Conservation (phyloP, 169 alveolate genomes). For the Plasmodium relictum region DNA sequence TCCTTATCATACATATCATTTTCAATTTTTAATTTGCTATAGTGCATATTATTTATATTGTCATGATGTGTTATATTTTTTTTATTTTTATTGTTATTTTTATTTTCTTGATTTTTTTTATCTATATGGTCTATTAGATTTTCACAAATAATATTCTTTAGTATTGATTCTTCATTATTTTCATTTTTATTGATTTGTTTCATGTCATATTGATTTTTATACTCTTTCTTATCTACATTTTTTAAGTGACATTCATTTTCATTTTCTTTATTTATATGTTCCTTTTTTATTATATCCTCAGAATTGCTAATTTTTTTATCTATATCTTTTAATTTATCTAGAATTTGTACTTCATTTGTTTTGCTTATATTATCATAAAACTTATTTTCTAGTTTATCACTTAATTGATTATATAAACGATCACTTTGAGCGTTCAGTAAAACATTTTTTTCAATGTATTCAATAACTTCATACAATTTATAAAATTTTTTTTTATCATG, state of each 20-base stretch:
- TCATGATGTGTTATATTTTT: not conserved
- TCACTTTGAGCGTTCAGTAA: slow-evolving; percentile 11
- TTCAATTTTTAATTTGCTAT: not conserved
- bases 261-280: not conserved
- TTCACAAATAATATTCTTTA: not conserved
- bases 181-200: too few relatives aligned
- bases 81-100: not conserved
- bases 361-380: not conserved
- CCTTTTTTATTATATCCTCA: not conserved
- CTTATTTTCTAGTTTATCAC: not conserved
- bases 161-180: too few relatives aligned
- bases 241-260: not conserved
- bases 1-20: not conserved
- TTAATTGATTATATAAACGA: slow-evolving; percentile 1
- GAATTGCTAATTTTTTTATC: not conserved
- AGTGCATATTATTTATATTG: not conserved
- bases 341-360: not conserved
- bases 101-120: not conserved
- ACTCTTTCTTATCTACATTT: not conserved
- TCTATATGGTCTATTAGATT: not conserved
- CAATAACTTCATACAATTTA: slow-evolving; percentile 58
- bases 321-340: not conserved
- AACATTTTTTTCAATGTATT: slow-evolving; percentile 65
- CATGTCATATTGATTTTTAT: not conserved
- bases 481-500: slow-evolving; percentile 58